Conservation (phyloP, 176 grass and related monocot genomes). For the Guadua angustifolia region DNA sequence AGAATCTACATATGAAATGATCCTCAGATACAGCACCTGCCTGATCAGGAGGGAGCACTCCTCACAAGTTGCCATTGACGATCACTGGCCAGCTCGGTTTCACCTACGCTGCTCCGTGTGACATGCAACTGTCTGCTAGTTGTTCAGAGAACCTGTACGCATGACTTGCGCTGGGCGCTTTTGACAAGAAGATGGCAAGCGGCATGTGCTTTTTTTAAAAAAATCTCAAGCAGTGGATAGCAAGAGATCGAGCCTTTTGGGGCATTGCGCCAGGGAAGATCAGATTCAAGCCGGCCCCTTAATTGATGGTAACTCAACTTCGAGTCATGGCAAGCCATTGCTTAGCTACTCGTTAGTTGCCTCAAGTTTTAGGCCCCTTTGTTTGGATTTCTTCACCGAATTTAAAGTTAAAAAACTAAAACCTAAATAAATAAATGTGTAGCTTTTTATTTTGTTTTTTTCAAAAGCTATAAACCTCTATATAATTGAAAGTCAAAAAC, state of each 20-base stretch:
- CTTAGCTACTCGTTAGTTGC: neutral
- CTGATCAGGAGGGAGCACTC: conserved; percentile 33
- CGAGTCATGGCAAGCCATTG: conserved; percentile 17
- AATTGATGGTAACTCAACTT: conserved; percentile 30
- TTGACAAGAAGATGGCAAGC: conserved; percentile 31
- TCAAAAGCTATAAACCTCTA: too few relatives aligned
- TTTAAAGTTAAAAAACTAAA: too few relatives aligned
- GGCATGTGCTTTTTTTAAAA: conserved; percentile 53
- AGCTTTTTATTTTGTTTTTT: too few relatives aligned
- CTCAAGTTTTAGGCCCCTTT: neutral
- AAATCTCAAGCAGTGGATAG: conserved; percentile 35
- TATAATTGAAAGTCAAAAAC: too few relatives aligned
- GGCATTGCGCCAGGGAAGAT: conserved; percentile 35
- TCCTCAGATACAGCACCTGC: conserved; percentile 6
- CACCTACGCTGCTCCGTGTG: conserved; percentile 41
- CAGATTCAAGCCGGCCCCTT: conserved; percentile 23
- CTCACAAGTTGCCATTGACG: conserved; percentile 32
- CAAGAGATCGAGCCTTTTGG: conserved; percentile 38
- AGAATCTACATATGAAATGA: neutral
- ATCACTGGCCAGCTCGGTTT: conserved; percentile 2
- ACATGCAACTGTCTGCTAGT: conserved; percentile 46
- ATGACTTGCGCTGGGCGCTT: neutral
- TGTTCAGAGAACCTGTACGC: conserved; percentile 49
- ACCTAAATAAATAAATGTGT: too few relatives aligned
- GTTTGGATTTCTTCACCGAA: too few relatives aligned